These are phyloP conservation scores for Rhodotorula glutinis DNA, from an alignment of 1,284 basidiomycete species.

Conservation along the genomic window DNA sequence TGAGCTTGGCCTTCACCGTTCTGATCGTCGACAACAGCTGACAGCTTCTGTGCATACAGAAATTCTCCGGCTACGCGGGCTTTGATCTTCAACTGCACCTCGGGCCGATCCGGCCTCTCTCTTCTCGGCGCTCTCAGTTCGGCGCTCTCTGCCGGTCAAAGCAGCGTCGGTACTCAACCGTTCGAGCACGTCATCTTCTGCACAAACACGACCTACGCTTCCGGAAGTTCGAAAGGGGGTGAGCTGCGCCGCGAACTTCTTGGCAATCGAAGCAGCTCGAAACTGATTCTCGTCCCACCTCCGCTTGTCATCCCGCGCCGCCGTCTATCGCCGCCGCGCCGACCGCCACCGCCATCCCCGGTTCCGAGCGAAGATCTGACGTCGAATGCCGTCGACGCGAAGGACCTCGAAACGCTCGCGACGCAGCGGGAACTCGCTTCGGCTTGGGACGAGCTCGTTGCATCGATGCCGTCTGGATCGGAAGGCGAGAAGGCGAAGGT, in stretches of 20 bases:
- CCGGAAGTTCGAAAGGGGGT: slow-evolving; percentile 86
- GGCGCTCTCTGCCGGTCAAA: slow-evolving; percentile 39
- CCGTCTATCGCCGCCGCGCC: background rate
- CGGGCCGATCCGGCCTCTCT: slow-evolving; percentile 71
- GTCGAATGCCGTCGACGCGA: slow-evolving; percentile 62
- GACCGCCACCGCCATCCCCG: background rate
- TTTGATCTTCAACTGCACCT: slow-evolving; percentile 94
- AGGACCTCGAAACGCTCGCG: slow-evolving; percentile 64
- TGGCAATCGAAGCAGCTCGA: background rate
- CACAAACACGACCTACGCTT: slow-evolving; percentile 88
- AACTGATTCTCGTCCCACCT: background rate
- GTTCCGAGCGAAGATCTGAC: slow-evolving; percentile 63
- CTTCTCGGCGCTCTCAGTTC: slow-evolving; percentile 66
- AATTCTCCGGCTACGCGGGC: slow-evolving; percentile 52
- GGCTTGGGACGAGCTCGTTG: slow-evolving; percentile 67
- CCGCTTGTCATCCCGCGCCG: background rate
- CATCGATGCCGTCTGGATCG: slow-evolving; percentile 55
- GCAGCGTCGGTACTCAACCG: slow-evolving; percentile 48
- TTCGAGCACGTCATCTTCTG: slow-evolving; percentile 91
- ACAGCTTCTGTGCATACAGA: background rate
- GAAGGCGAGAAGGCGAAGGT: slow-evolving; percentile 48
- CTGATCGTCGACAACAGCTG: background rate
- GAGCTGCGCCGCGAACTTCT: slow-evolving; percentile 42
- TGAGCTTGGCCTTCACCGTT: background rate
- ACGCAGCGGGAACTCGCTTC: slow-evolving; percentile 71